Evolutionary conservation across 2,329 filamentous ascomycete genomes (phyloP).

Genomic region (Pseudogymnoascus sp.): DNA sequence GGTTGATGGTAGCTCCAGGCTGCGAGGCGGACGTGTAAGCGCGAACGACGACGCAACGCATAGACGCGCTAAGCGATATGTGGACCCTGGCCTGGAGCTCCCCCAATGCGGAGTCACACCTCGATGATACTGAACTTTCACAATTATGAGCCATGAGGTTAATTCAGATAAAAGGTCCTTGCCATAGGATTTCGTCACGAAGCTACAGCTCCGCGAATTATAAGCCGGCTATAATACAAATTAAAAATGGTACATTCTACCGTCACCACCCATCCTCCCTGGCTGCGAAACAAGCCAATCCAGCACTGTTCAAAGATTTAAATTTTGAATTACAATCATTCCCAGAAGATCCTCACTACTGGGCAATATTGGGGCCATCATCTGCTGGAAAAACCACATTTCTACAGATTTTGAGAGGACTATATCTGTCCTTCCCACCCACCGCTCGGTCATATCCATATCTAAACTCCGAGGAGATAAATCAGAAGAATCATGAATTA

Average conservation of each 20-base stretch:
- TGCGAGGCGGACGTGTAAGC: slow-evolving; percentile 12
- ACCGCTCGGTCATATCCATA: slow-evolving; percentile 70
- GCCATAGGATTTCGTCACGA: neutral
- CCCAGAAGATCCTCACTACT: slow-evolving; percentile 48
- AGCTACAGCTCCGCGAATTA: neutral
- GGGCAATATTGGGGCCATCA: slow-evolving; percentile 77
- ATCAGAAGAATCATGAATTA: slow-evolving; percentile 37
- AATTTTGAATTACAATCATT: slow-evolving; percentile 60
- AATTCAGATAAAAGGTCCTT: neutral
- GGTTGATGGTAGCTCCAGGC: slow-evolving; percentile 13
- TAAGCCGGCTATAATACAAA: slow-evolving; percentile 55
- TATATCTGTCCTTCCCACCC: slow-evolving; percentile 67
- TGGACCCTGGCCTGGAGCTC: slow-evolving; percentile 5
- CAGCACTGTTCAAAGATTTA: slow-evolving; percentile 63
- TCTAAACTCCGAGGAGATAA: slow-evolving; percentile 50
- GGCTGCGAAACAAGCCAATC: slow-evolving; percentile 43
- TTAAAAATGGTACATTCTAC: slow-evolving; percentile 77
- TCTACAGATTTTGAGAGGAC: slow-evolving; percentile 67
- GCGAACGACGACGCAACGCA: slow-evolving; percentile 2
- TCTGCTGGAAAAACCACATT: slow-evolving; percentile 74
- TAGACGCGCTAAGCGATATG: slow-evolving; percentile 11
- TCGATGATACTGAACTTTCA: neutral
- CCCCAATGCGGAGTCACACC: slow-evolving; percentile 18
- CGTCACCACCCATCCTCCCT: slow-evolving; percentile 56
- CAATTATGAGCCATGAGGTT: slow-evolving; percentile 6